Evolutionary conservation across 176 grass and related monocot species (phyloP), one percentile per base, ranked within the genome.

Genomic region (Musa troglodytarum): DNA sequence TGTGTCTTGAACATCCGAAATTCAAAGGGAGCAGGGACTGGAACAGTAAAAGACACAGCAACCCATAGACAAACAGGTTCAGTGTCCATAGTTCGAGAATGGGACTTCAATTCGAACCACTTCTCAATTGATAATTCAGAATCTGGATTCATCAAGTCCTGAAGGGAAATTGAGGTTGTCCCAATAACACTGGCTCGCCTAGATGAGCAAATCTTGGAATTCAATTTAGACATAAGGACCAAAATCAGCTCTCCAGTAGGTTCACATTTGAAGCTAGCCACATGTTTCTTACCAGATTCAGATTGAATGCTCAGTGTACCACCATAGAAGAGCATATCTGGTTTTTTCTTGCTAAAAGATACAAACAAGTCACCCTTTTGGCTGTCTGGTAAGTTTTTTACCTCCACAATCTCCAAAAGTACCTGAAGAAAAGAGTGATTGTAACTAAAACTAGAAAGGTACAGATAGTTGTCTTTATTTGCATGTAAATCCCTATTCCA

Each of bases 381-480:
- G 84, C 83, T 50, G 54, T 79, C 55, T 78, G 86, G 82, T 49
- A 92, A 72, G 81, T 93, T 83, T 80, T 87, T 91, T 55, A 98
- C 79, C 22, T 83, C 95, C 64, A 98, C 88, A 86, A 91, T 89
- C 83, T 98, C 84, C 65, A 98, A 87, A 81, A 86, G 84, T 56
- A 98, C 80, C 95, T 98, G 84, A 11, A 81, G 69, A 76, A 9
- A 11, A 80, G 13, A 78, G 70, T 11, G 1, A 82, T 56, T 76
- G 68, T 52, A 34, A 72, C 3, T 49, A 56, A 51, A 72, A 26
- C 3, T 43, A 43, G 34, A 43, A 43, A 43, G 34, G 34, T 43
- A 64, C 8, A n/a, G 49, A 50, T 20, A 51, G 34, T 43, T 43
- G 34, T 43, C 34, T 43, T 43, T 43, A 43, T 43, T 43, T 43